Evolutionary conservation across 2,329 filamentous ascomycete species (phyloP), one percentile per base, ranked within the genome.

Genomic region (Mycocentrospora acerina): DNA sequence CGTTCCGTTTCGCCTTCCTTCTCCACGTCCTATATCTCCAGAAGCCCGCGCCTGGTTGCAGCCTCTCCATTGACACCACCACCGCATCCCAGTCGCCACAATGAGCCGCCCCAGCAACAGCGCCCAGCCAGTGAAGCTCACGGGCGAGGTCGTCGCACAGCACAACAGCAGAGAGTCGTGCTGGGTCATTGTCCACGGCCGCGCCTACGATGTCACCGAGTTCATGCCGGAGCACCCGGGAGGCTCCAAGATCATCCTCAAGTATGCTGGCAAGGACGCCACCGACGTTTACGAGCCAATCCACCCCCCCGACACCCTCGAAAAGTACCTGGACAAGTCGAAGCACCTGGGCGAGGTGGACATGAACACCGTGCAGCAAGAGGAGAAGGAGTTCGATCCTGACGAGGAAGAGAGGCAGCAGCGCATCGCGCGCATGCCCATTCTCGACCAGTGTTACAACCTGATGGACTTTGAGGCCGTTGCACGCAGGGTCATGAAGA

Each of bases 401-500:
- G 83, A 86, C 32, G 88, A 91, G 75, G 80, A 67, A 22, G 87
- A 81, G 42, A 79, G 91, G 39, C 83, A 86, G 69, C 78, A 90
- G 64, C 82, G 88, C 40, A 63, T 65, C 27, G 53, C 58, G 57
- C 53, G 53, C 29, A 75, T 72, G 58, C 72, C 74, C 4, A 66
- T 72, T 9, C 57, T 77, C 14, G 62, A 69, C 43, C 64, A 71
- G 34, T 67, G 74, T 41, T 68, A 76, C 50, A 74, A 71, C 49
- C 55, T 70, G 10, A 67, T 76, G 55, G 93, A 98, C 71, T 98
- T 98, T 66, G 93, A 98, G 76, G 83, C 88, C 3, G 91, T 97
- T 24, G 93, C 93, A 4, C 83, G 85, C 57, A 77, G 82, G 26
- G 82, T 94, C 40, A 96, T 97, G 91, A 96, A 95, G 79, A 94